phyloP scores from a whole-genome alignment of 2,329 filamentous ascomycete genomes.

The Penicillium sp. region DNA sequence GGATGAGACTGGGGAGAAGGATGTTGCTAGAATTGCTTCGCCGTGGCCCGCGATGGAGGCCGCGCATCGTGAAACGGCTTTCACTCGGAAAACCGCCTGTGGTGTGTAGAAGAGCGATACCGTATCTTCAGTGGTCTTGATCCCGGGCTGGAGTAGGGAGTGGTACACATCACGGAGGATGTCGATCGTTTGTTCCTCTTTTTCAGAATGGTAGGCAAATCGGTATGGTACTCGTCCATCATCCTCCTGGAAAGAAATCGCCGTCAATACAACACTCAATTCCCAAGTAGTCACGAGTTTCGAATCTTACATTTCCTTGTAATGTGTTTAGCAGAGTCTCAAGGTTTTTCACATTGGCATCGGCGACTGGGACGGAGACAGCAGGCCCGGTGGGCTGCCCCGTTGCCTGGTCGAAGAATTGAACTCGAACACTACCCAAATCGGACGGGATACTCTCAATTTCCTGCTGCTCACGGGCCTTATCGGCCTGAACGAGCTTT shows the following conservation, averaged over 20 bases:
- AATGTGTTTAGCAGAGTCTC: constrained; percentile 83
- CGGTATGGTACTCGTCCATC: constrained; percentile 64
- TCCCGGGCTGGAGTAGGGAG: constrained; percentile 48
- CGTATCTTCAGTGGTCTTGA: constrained; percentile 59
- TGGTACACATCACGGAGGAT: constrained; percentile 50
- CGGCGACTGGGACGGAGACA: constrained; percentile 74
- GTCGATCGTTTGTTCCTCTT: constrained; percentile 40
- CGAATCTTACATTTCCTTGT: constrained; percentile 64
- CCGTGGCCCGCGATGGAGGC: constrained; percentile 88
- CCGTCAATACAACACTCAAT: constrained; percentile 4
- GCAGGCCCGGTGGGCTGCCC: constrained; percentile 65
- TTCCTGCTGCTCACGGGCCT: constrained; percentile 71
- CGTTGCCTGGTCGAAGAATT: constrained; percentile 80
- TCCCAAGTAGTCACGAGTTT: background rate
- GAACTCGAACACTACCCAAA: constrained; percentile 74
- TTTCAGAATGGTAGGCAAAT: constrained; percentile 56
- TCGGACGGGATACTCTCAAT: constrained; percentile 64
- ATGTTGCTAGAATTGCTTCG: constrained; percentile 79
- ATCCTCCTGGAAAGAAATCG: constrained; percentile 45
- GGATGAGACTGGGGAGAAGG: constrained; percentile 78
- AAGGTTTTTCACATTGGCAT: constrained; percentile 85
- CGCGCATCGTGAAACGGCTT: constrained; percentile 84
- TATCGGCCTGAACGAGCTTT: constrained; percentile 69
- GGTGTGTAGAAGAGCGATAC: constrained; percentile 66
- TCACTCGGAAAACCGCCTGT: constrained; percentile 90